These are phyloP conservation scores for Colletotrichum orbiculare DNA, from an alignment of 2,329 filamentous ascomycete species.

Conservation along the genomic window DNA sequence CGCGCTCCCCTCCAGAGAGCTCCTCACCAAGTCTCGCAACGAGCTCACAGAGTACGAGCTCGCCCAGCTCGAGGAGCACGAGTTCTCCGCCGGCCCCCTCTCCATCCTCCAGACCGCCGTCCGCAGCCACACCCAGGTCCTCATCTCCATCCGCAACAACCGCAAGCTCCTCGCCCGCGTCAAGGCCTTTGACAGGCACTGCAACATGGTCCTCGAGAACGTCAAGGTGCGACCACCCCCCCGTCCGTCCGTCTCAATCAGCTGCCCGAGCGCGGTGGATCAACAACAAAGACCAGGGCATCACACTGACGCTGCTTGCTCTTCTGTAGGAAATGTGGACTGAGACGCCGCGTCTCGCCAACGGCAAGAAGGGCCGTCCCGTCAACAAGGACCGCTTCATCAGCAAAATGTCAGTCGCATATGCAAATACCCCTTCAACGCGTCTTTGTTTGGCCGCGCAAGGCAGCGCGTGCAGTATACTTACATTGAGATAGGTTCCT, in stretches of 20 bases:
- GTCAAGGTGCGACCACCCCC: conserved; percentile 58
- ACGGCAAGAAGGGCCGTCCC: conserved; percentile 87
- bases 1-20: conserved; percentile 70
- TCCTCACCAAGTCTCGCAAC: conserved; percentile 86
- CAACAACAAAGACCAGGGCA: neutral
- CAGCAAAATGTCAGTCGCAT: conserved; percentile 86
- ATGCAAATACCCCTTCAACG: conserved; percentile 16
- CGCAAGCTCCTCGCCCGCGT: conserved; percentile 96
- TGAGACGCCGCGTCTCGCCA: conserved; percentile 84
- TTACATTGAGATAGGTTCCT: conserved; percentile 71
- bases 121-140: conserved; percentile 91
- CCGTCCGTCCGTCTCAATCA: neutral
- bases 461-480: neutral
- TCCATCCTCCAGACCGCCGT: conserved; percentile 98
- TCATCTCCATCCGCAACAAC: conserved; percentile 98
- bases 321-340: conserved; percentile 89
- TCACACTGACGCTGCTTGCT: conserved; percentile 7
- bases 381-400: conserved; percentile 99
- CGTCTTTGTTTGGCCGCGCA: neutral
- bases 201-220: conserved; percentile 98
- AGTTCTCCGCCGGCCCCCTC: conserved; percentile 67
- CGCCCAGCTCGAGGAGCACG: conserved; percentile 72
- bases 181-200: conserved; percentile 98
- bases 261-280: neutral
- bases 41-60: conserved; percentile 97